These are phyloP conservation scores for Panicum virgatum DNA, from an alignment of 202 grass and related monocot genomes.

Conservation along the genomic window DNA sequence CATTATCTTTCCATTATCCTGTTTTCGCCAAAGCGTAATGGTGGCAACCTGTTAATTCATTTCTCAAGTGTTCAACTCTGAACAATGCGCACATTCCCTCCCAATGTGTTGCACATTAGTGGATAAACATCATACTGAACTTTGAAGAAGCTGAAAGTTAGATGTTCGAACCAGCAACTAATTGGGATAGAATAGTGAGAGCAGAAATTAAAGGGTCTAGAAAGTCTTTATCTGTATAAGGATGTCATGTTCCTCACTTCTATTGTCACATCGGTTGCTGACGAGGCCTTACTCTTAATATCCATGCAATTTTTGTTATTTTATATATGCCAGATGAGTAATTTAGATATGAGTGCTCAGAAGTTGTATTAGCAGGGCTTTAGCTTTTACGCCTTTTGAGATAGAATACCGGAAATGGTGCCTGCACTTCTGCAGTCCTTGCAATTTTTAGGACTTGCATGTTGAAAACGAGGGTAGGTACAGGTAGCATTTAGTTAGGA, in stretches of 20 bases:
- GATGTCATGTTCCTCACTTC: slow-evolving; percentile 14
- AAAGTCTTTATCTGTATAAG: slow-evolving; percentile 28
- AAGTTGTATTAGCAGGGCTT: slow-evolving; percentile 10
- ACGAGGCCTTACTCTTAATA: neutral
- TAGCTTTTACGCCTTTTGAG: neutral
- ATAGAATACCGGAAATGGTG: neutral
- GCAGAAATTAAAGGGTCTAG: neutral
- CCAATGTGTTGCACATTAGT: neutral
- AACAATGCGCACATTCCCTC: neutral
- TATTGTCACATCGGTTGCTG: neutral
- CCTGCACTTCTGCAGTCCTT: neutral
- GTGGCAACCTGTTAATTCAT: neutral
- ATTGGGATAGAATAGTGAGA: neutral
- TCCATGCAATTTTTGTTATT: slow-evolving; percentile 25
- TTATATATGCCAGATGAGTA: neutral
- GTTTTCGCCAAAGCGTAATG: neutral
- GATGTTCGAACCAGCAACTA: neutral
- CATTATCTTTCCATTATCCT: neutral
- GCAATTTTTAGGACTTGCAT: slow-evolving; percentile 24
- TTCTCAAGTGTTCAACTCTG: neutral
- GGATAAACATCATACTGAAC: neutral
- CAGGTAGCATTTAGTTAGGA: neutral
- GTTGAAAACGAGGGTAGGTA: neutral
- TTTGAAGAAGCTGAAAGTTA: neutral
- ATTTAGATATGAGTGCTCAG: neutral